A percentile compares a stretch with the other conserved stretches of the same genome.
Evolutionary conservation across 2,329 filamentous ascomycete genomes (phyloP).

Genomic region (Pseudogymnoascus sp.): DNA sequence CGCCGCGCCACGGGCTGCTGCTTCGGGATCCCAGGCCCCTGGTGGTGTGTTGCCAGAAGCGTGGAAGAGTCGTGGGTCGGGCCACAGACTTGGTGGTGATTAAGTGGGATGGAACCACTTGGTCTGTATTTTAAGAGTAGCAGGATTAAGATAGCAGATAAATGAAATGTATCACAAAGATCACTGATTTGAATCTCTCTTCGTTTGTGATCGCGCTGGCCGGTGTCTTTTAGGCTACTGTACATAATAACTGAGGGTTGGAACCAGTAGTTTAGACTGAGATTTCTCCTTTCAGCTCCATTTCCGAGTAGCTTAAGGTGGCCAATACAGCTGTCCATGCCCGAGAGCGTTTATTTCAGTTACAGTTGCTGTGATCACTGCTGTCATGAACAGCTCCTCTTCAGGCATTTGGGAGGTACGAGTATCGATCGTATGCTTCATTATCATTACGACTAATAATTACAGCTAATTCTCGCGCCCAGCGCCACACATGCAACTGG

Average conservation of each 20-base stretch:
- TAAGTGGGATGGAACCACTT: slow-evolving; percentile 5
- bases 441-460: slow-evolving; percentile 3
- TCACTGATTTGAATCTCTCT: background rate
- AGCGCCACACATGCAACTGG: background rate
- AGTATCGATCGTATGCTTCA: background rate
- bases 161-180: background rate
- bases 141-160: background rate
- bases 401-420: background rate
- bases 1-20: slow-evolving; percentile 29
- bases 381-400: background rate
- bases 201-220: background rate
- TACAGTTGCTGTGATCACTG: background rate
- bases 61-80: slow-evolving; percentile 55
- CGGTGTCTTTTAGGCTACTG: background rate
- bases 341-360: background rate
- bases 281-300: background rate
- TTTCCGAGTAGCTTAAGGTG: background rate
- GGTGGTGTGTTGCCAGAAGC: slow-evolving; percentile 50
- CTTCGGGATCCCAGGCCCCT: slow-evolving; percentile 34
- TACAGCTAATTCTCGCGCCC: background rate
- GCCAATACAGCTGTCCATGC: background rate
- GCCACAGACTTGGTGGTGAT: slow-evolving; percentile 50
- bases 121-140: background rate
- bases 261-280: background rate
- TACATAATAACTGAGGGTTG: background rate